These are phyloP conservation scores for Schizopora paradoxa DNA, from an alignment of 1,284 basidiomycete species.

Conservation along the genomic window DNA sequence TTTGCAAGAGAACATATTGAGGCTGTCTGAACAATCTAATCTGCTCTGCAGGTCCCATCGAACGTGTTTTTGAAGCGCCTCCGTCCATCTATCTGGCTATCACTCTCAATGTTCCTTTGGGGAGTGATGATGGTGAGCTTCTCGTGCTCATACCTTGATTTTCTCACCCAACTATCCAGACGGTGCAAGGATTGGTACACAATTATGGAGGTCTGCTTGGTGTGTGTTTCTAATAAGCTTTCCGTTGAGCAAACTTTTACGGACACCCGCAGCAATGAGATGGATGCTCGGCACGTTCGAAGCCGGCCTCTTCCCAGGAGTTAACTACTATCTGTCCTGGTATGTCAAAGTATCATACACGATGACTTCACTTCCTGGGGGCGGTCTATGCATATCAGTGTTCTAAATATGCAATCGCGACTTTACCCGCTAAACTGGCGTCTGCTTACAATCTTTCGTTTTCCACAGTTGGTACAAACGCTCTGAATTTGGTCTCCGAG, in stretches of 20 bases:
- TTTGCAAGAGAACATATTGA: slow-evolving; percentile 14
- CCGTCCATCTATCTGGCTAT: slow-evolving; percentile 65
- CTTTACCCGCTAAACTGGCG: slow-evolving; percentile 1
- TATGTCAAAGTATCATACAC: too few species aligned
- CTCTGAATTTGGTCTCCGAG: slow-evolving; percentile 60
- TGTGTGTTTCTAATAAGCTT: slow-evolving; percentile 27
- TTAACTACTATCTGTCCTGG: slow-evolving; percentile 68
- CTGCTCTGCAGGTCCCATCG: slow-evolving; percentile 46
- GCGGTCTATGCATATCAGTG: too few species aligned
- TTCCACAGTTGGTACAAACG: slow-evolving; percentile 53
- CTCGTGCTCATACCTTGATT: slow-evolving; percentile 16
- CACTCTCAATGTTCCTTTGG: slow-evolving; percentile 58
- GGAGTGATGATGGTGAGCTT: slow-evolving; percentile 60
- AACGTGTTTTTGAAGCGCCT: slow-evolving; percentile 68
- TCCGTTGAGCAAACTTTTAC: slow-evolving; percentile 12
- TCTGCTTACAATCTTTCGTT: background rate
- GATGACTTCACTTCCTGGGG: too few species aligned
- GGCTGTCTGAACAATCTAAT: background rate
- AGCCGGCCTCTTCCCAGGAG: slow-evolving; percentile 65
- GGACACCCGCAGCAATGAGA: slow-evolving; percentile 42
- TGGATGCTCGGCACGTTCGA: slow-evolving; percentile 66
- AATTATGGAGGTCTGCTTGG: slow-evolving; percentile 61
- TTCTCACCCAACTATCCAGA: slow-evolving; percentile 33
- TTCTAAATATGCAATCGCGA: background rate
- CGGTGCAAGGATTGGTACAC: slow-evolving; percentile 60